Evolutionary conservation across 2,329 filamentous ascomycete species (phyloP), one percentile per base, ranked within the genome.

Genomic region (Talaromyces pinophilus): DNA sequence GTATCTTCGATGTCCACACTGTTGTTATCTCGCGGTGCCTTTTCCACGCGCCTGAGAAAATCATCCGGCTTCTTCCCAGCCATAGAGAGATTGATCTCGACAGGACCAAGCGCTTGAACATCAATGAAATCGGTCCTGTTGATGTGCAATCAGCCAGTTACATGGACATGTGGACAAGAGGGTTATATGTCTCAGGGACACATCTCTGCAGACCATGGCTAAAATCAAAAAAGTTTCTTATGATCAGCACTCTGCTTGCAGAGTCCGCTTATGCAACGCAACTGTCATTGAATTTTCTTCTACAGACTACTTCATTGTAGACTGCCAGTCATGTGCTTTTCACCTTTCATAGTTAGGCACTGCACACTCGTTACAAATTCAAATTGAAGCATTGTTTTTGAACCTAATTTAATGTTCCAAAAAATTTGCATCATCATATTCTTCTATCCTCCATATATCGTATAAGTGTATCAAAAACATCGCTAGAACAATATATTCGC

Each of bases 1-100:
- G 44, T 22, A 42, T 87, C 74, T 86, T 83, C 46, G 6, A 17
- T 42, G 30, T 65, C 57, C 52, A 63, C 17, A 2, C 19, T 40
- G n/a, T 25, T 54, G 22, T 33, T 62, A 25, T 25, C 15, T 33
- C n/a, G 25, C 61, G 50, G 22, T 42, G 11, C 28, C 35, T 50
- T 28, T 28, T 28, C n/a, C 17, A 28, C 13, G n/a, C 59, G 7
- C 28, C 10, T 62, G 48, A 7, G 22, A 35, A 42, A 35, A 11
- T 30, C 33, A 40, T 33, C 1, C 61, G 1, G 61, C 22, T 28
- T 19, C 6, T 55, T 52, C 8, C 10, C 22, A n/a, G 28, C 10
- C 17, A 25, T 19, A 7, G 17, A 13, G 17, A 19, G 5, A 4
- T 4, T 19, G 13, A 38, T 62, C 30, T 38, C n/a, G 61, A 44